Base-by-base conservation (phyloP, 306 rosid genomes). In the Dalbergia cochinchinensis region DNA sequence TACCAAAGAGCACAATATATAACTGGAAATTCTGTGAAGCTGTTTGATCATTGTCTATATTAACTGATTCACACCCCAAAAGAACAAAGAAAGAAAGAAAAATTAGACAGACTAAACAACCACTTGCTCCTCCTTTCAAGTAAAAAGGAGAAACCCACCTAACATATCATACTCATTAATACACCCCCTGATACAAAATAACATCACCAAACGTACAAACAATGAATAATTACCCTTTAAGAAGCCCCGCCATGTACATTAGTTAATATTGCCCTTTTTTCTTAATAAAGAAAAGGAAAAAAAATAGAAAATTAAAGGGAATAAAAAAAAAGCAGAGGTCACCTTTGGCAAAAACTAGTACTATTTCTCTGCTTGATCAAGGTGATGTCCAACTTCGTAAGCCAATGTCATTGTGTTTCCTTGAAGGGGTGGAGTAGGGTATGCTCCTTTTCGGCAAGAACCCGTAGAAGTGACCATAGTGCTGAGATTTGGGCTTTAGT, bases 341-440 rank as follows among this genome's bases (percentile, higher is more conserved):
- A 83, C 85, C 89, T 73, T 60, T 78, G 76, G 63, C 65, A 83
- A 80, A 81, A 71, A 44, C 19, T 14, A 72, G 66, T 62, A 53
- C 63, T 44, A 58, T 26, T 35, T 3, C 12, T 37, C 16, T 60
- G 53, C 45, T 44, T 69, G 74, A 47, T 90, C 90, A 92, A 11
- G 97, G 96, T 45, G 97, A 91, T 80, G 88, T 85, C 94, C 92
- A 86, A 74, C 90, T 87, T 86, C 78, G 73, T 72, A 94, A 86
- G 70, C 98, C 99, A 87, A 95, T 91, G 78, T 88, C 94, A 74
- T 95, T 95, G 86, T 95, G 99, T 80, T 91, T 92, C 86, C 98
- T 92, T 13, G 99, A 95, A 78, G 99, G 99, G 20, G 96, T 93
- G 6, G 99, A 95, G 51, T 85, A 86, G 0, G 99, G 98, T 41